Conservation (phyloP, 1,284 basidiomycete genomes). For the Calocybe gambosa region DNA sequence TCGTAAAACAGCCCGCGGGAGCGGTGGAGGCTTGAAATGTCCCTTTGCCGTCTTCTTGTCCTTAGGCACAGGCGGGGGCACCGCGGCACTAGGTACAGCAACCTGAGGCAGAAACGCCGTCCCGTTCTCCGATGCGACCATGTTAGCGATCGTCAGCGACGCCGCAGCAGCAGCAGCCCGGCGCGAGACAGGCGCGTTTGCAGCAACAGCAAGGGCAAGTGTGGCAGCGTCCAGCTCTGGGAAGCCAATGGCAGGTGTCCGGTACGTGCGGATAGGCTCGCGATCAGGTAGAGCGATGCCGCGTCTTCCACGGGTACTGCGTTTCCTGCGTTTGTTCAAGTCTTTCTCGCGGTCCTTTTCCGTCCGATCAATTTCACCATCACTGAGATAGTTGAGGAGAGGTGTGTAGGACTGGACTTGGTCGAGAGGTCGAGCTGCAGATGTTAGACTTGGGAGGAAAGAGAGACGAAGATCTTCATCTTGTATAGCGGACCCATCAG, state of each 20-base stretch:
- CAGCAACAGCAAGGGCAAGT: slow-evolving; percentile 55
- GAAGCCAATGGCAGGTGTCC: slow-evolving; percentile 82
- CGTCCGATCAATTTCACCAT: slow-evolving; percentile 82
- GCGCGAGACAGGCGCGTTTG: slow-evolving; percentile 61
- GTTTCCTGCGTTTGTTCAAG: slow-evolving; percentile 76
- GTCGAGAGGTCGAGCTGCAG: slow-evolving; percentile 67
- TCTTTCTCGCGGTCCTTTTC: slow-evolving; percentile 96
- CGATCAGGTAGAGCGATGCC: slow-evolving; percentile 91
- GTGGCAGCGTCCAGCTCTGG: slow-evolving; percentile 69
- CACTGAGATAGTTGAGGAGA: slow-evolving; percentile 81
- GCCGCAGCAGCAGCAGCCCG: slow-evolving; percentile 84
- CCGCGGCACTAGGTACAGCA: slow-evolving; percentile 38
- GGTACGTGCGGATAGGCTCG: slow-evolving; percentile 87
- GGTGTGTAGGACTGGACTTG: slow-evolving; percentile 82
- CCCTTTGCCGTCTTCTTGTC: slow-evolving; percentile 62
- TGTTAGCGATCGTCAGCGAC: slow-evolving; percentile 72
- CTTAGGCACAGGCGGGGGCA: slow-evolving; percentile 34
- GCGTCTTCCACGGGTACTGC: slow-evolving; percentile 83
- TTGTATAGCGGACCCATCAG: slow-evolving; percentile 71
- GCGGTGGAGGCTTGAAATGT: slow-evolving; percentile 64
- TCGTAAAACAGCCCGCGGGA: slow-evolving; percentile 48
- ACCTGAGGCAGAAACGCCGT: slow-evolving; percentile 45
- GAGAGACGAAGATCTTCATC: slow-evolving; percentile 92
- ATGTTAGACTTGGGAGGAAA: slow-evolving; percentile 77
- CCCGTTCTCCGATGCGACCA: slow-evolving; percentile 79